A percentile compares a stretch with the other conserved stretches of the same genome.
Conservation (phyloP, 805 yeast genomes). For the Candida methanosorbosa region DNA sequence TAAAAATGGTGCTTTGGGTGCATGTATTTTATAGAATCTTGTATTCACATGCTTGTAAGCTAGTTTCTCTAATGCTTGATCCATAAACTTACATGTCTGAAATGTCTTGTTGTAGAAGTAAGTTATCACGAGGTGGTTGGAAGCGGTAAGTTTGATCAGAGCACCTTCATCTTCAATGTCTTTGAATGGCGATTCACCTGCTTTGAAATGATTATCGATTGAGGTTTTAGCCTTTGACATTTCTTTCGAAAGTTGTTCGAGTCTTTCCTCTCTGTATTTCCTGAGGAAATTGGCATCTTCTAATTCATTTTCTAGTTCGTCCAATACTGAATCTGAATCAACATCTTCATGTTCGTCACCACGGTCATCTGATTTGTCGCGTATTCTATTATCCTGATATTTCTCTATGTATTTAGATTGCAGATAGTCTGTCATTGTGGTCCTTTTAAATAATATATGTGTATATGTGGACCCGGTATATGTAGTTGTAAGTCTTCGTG, state of each 20-base stretch:
- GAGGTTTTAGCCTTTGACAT: slow-evolving; percentile 25
- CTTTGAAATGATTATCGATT: slow-evolving; percentile 22
- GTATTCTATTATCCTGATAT: slow-evolving; percentile 28
- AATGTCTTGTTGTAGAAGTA: slow-evolving; percentile 61
- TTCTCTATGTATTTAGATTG: slow-evolving; percentile 28
- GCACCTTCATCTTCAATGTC: slow-evolving; percentile 47
- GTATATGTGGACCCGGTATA: too few relatives aligned
- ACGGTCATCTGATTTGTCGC: slow-evolving; percentile 15
- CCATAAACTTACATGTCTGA: slow-evolving; percentile 52
- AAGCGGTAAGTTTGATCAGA: slow-evolving; percentile 42
- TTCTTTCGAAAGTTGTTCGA: slow-evolving; percentile 45
- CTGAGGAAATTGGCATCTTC: slow-evolving; percentile 26
- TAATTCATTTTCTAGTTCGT: slow-evolving; percentile 43
- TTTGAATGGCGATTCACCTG: slow-evolving; percentile 26
- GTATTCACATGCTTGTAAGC: slow-evolving; percentile 53
- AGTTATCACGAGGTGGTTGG: slow-evolving; percentile 35
- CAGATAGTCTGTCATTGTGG: slow-evolving; percentile 4
- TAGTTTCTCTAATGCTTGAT: slow-evolving; percentile 31
- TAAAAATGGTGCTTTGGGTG: slow-evolving; percentile 62
- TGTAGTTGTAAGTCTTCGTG: too few relatives aligned
- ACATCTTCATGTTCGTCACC: slow-evolving; percentile 8
- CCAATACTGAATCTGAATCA: slow-evolving; percentile 34
- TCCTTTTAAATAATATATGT: too few relatives aligned
- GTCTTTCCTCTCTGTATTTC: slow-evolving; percentile 53
- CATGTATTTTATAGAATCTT: slow-evolving; percentile 46